These are phyloP conservation scores for Sodiomyces alkalinus DNA, from an alignment of 2,329 filamentous ascomycete species.

Conservation along the genomic window DNA sequence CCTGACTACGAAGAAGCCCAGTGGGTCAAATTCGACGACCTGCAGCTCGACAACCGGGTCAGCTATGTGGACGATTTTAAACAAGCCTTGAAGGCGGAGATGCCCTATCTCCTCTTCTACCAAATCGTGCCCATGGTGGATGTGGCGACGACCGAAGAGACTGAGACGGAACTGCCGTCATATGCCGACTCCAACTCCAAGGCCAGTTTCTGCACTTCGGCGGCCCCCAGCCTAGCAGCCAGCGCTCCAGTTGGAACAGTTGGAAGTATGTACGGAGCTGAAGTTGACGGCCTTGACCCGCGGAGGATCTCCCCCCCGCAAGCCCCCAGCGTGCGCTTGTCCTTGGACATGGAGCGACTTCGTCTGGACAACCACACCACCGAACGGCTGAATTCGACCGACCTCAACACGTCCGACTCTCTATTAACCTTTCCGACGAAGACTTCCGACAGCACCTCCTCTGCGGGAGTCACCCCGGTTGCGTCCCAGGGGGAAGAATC, in stretches of 20 bases:
- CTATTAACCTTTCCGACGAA: conserved; percentile 20
- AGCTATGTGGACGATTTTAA: conserved; percentile 63
- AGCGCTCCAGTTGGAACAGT: conserved; percentile 11
- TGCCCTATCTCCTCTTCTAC: conserved; percentile 89
- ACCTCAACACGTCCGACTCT: conserved; percentile 31
- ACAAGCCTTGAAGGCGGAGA: conserved; percentile 65
- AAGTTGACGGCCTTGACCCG: too few species aligned
- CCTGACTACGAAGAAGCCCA: conserved; percentile 55
- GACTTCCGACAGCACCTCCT: conserved; percentile 20
- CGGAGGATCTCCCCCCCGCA: conserved; percentile 19
- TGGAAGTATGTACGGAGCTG: conserved; percentile 24
- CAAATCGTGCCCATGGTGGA: conserved; percentile 82
- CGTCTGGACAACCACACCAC: conserved; percentile 31
- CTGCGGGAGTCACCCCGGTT: conserved; percentile 22
- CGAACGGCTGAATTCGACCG: too few species aligned
- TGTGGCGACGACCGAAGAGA: conserved; percentile 34
- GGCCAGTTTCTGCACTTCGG: conserved; percentile 20
- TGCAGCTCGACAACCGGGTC: conserved; percentile 54
- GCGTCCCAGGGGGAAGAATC: conserved; percentile 36
- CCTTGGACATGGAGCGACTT: conserved; percentile 35
- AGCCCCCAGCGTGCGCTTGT: conserved; percentile 37
- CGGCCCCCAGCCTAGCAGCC: conserved; percentile 14
- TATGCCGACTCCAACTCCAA: conserved; percentile 40
- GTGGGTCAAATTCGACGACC: conserved; percentile 89
- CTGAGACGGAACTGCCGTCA: conserved; percentile 38